Conservation (phyloP, 805 yeast species). For the Saturnispora kantuleensis region DNA sequence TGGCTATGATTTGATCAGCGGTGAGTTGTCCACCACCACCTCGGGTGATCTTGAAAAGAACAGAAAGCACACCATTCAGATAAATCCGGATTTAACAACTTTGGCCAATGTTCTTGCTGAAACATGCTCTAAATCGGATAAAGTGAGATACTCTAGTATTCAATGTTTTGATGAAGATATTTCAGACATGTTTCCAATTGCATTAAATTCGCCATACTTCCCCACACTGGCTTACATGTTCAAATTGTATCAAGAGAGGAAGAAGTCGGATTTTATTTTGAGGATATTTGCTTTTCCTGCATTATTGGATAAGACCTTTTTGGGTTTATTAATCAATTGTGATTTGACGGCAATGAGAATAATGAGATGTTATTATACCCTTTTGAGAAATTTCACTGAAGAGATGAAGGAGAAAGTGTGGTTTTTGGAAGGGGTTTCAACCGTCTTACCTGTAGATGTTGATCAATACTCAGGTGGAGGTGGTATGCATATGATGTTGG, state of each 20-base stretch:
- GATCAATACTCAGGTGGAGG: conserved; percentile 88
- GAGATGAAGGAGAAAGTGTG: conserved; percentile 87
- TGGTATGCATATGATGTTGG: conserved; percentile 88
- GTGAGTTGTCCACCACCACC: conserved; percentile 23
- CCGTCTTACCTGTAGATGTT: conserved; percentile 83
- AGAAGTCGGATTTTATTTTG: conserved; percentile 76
- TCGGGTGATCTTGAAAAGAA: conserved; percentile 14
- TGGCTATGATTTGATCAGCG: conserved; percentile 29
- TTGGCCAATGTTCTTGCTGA: conserved; percentile 9
- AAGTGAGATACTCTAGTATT: conserved; percentile 41
- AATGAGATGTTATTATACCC: conserved; percentile 78
- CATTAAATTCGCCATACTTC: conserved; percentile 72
- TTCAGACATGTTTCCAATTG: conserved; percentile 78
- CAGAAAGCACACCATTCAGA: conserved; percentile 8
- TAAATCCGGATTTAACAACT: conserved; percentile 23
- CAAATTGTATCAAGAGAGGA: conserved; percentile 70
- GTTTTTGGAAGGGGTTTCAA: conserved; percentile 88
- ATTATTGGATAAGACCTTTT: conserved; percentile 67
- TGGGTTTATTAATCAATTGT: conserved; percentile 71
- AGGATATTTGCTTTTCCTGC: conserved; percentile 93
- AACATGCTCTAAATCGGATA: conserved; percentile 9
- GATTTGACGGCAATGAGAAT: conserved; percentile 85
- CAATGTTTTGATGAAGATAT: conserved; percentile 82
- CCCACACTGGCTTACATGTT: conserved; percentile 82
- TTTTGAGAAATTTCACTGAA: conserved; percentile 70